Base-by-base conservation (phyloP, 163 green algal genomes). In the Scenedesmus sp. region DNA sequence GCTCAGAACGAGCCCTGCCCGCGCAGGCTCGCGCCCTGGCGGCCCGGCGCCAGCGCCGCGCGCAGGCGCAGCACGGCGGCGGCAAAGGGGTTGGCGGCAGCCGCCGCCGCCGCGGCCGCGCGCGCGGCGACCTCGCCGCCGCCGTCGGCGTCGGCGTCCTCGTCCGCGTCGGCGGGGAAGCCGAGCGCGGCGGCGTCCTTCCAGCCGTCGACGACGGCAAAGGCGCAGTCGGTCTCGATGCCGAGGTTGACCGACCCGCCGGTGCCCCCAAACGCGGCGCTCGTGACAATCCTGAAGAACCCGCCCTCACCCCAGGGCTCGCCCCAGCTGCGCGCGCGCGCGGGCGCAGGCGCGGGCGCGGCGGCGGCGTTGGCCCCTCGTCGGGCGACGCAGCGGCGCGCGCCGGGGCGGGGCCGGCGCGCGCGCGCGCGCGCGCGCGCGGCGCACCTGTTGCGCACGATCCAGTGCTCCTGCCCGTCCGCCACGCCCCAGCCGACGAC, bases 401-500 rank as follows among this genome's bases (percentile, higher is more conserved):
- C n/a, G n/a, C n/a, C n/a, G n/a, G n/a, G n/a, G n/a, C n/a, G n/a
- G n/a, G n/a, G n/a, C n/a, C n/a, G n/a, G n/a, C n/a, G n/a, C n/a
- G n/a, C n/a, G n/a, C n/a, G n/a, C n/a, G n/a, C n/a, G n/a, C n/a
- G n/a, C n/a, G n/a, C n/a, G n/a, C n/a, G n/a, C n/a, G n/a, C n/a
- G n/a, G n/a, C n/a, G n/a, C n/a, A n/a, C n/a, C n/a, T 24, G 6
- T 60, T 50, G 34, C 51, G 15, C 50, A 81, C n/a, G 44, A 14
- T 67, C 39, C 50, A 22, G 26, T 22, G 20, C 67, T 95, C 91
- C 0, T 89, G 75, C 29, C 84, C 91, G 34, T 92, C 84, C 42
- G 95, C 89, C 17, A 88, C 83, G 33, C 89, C 91, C 92, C 93
- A 98, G 54, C 94, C 94, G 15, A 96, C 85, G 0, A 98, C 89